phyloP scores from a whole-genome alignment of 2,329 filamentous ascomycete species.

The Phialophora chinensis region DNA sequence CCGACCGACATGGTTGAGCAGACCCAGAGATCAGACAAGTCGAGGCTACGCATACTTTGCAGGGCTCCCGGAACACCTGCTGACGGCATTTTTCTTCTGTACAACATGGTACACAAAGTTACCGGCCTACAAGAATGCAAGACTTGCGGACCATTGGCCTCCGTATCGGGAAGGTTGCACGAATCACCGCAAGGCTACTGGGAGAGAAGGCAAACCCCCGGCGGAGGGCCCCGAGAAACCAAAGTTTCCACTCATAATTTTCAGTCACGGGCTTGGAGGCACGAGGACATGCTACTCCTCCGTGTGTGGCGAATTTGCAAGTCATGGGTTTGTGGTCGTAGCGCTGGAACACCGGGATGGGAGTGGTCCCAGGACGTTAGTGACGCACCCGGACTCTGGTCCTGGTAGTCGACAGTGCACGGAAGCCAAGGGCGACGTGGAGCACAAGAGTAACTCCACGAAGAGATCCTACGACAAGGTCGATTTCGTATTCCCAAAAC shows the following conservation, averaged over 20 bases:
- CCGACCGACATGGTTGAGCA: conserved; percentile 67
- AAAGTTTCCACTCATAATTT: conserved; percentile 67
- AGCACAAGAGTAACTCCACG: conserved; percentile 48
- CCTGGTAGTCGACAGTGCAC: conserved; percentile 39
- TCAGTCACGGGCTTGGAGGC: conserved; percentile 70
- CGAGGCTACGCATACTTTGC: conserved; percentile 69
- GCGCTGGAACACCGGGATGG: conserved; percentile 71
- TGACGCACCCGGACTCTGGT: conserved; percentile 60
- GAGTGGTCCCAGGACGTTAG: conserved; percentile 64
- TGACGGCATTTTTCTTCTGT: conserved; percentile 60
- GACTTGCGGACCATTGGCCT: conserved; percentile 62
- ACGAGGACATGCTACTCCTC: conserved; percentile 67
- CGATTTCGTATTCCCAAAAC: conserved; percentile 59
- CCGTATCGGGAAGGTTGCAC: conserved; percentile 49
- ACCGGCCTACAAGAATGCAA: conserved; percentile 67
- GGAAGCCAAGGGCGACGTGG: conserved; percentile 43
- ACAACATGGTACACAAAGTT: conserved; percentile 70
- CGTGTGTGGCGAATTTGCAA: conserved; percentile 70
- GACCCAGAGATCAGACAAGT: conserved; percentile 62
- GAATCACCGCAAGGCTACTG: conserved; percentile 49
- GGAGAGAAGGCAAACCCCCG: conserved; percentile 49
- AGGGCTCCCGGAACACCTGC: conserved; percentile 56
- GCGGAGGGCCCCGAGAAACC: conserved; percentile 49
- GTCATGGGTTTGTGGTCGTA: conserved; percentile 69
- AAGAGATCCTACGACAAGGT: conserved; percentile 56